Conservation (phyloP, 441 rosid genomes). For the Theobroma grandiflorum region DNA sequence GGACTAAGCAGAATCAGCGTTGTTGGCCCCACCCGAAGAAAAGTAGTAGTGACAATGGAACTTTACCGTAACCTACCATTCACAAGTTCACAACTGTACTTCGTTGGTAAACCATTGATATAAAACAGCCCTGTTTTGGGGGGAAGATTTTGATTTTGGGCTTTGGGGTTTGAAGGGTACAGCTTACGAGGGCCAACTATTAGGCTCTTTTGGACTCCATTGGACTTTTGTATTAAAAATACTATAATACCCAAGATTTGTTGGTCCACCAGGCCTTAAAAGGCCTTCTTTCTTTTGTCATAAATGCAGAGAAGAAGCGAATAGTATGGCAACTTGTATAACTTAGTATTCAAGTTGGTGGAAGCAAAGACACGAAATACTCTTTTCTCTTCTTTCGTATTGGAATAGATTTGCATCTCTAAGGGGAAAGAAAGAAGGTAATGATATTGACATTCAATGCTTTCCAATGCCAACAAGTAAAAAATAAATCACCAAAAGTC, state of each 20-base stretch:
- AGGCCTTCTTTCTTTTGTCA: neutral
- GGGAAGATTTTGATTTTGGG: neutral
- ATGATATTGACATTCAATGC: neutral
- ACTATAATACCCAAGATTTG: neutral
- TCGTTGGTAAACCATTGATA: neutral
- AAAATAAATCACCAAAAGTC: neutral
- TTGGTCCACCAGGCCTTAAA: neutral
- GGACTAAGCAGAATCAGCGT: neutral
- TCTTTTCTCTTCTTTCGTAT: too few species aligned
- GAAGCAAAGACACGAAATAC: too few species aligned
- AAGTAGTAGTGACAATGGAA: neutral
- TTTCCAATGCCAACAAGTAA: neutral
- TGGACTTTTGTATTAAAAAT: neutral
- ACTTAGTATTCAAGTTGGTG: neutral
- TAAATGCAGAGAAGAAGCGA: neutral
- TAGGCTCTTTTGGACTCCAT: neutral
- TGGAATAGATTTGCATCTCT: neutral
- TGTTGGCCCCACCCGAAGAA: neutral
- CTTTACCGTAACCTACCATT: neutral
- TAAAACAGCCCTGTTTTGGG: neutral
- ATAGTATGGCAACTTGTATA: too few species aligned
- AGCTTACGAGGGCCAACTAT: neutral
- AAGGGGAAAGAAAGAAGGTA: neutral
- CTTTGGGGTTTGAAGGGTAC: neutral
- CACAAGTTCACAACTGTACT: slow-evolving; percentile 6